Conservation (phyloP, 176 grass and related monocot species). For the Triticum dicoccoides region DNA sequence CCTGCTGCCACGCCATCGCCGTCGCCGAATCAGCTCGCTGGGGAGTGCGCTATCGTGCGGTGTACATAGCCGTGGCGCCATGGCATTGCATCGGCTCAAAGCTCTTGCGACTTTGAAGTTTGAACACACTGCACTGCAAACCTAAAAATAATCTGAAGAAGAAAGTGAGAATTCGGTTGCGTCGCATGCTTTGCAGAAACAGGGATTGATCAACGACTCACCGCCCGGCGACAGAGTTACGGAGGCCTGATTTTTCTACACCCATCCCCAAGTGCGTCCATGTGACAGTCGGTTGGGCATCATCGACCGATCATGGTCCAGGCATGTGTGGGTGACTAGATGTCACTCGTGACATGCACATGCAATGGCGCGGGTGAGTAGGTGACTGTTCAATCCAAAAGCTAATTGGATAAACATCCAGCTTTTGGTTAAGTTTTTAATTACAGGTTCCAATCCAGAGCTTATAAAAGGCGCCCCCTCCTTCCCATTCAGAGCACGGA, state of each 20-base stretch:
- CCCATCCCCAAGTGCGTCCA: too few species aligned
- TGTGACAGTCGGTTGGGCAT: not conserved
- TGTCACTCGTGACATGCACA: conserved; percentile 46
- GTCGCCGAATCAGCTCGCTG: not conserved
- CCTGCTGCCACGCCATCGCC: conserved; percentile 21
- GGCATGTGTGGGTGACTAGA: conserved; percentile 16
- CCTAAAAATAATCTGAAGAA: not conserved
- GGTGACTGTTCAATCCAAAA: conserved; percentile 60
- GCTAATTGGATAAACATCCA: conserved; percentile 9
- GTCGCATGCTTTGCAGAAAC: not conserved
- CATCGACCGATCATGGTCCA: not conserved
- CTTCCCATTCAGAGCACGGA: conserved; percentile 31
- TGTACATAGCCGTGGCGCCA: not conserved
- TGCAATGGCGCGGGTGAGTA: conserved; percentile 30
- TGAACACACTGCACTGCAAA: not conserved
- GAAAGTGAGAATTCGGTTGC: not conserved
- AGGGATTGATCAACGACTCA: conserved; percentile 1
- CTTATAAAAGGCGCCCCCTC: conserved; percentile 58
- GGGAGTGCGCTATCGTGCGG: not conserved
- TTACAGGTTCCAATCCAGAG: not conserved
- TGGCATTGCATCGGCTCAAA: not conserved
- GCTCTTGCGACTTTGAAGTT: not conserved
- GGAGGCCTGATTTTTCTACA: too few species aligned
- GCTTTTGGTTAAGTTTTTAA: conserved; percentile 7
- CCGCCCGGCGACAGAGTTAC: not conserved